Percentiles rank a stretch among this genome's conserved stretches.
phyloP scores from a whole-genome alignment of 2,329 filamentous ascomycete species.

The Exophiala phaeomuriformis region DNA sequence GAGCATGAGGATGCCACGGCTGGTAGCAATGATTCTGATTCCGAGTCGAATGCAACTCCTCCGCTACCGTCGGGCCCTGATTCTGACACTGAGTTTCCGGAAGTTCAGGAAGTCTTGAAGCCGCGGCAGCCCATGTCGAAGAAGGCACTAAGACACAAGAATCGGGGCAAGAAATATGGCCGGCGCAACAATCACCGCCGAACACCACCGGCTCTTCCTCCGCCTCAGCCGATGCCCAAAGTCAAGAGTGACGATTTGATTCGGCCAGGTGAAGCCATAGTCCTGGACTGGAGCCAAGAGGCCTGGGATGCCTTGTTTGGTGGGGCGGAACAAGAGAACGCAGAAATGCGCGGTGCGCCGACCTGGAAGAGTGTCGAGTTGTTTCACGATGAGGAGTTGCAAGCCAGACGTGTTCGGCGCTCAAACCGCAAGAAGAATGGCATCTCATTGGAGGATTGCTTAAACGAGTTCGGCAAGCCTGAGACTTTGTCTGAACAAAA shows the following conservation, averaged over 20 bases:
- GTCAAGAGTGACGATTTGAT: conserved; percentile 50
- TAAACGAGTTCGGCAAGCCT: conserved; percentile 89
- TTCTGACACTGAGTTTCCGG: conserved; percentile 27
- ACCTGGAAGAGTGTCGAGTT: conserved; percentile 50
- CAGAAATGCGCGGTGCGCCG: conserved; percentile 52
- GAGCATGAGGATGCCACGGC: conserved; percentile 16
- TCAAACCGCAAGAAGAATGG: conserved; percentile 63
- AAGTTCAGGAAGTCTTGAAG: conserved; percentile 23
- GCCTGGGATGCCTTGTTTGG: conserved; percentile 65
- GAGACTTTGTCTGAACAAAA: conserved; percentile 92
- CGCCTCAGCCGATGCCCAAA: conserved; percentile 19
- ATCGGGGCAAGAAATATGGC: conserved; percentile 31
- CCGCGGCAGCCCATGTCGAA: conserved; percentile 21
- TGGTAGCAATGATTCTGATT: conserved; percentile 21
- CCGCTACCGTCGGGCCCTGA: conserved; percentile 27
- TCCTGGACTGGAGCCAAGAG: conserved; percentile 75
- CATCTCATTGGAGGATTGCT: conserved; percentile 78
- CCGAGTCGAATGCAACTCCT: conserved; percentile 17
- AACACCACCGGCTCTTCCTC: conserved; percentile 9
- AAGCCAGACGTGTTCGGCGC: conserved; percentile 56
- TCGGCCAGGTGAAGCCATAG: conserved; percentile 71
- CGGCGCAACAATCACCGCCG: conserved; percentile 17
- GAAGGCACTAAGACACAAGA: conserved; percentile 32
- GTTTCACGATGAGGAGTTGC: conserved; percentile 56
- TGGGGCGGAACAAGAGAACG: conserved; percentile 35